Percentiles rank a stretch among this genome's conserved stretches.
Conservation (phyloP, 2,329 filamentous ascomycete genomes). For the Daldinia sp. region DNA sequence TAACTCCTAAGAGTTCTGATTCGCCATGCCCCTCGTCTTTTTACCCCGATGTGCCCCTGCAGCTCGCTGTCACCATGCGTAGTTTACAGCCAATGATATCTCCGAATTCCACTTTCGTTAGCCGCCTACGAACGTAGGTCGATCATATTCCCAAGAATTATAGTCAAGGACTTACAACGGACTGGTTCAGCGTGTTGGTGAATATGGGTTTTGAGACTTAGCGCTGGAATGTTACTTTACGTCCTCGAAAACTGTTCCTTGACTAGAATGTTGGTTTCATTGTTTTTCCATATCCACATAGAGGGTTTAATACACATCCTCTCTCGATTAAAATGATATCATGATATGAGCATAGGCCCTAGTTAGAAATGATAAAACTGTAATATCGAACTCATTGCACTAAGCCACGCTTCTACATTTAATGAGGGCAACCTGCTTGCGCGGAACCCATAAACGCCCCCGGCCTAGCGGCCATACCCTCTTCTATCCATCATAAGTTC, state of each 20-base stretch:
- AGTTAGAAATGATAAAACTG: neutral
- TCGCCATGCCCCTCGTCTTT: constrained; percentile 1
- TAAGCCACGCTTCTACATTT: neutral
- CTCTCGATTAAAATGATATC: neutral
- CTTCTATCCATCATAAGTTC: neutral
- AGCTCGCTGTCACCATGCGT: constrained; percentile 17
- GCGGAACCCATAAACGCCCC: neutral
- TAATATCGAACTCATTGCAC: neutral
- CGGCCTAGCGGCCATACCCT: constrained; percentile 4
- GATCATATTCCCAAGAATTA: constrained; percentile 8
- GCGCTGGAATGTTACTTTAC: neutral
- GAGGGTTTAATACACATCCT: neutral
- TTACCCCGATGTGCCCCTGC: constrained; percentile 14
- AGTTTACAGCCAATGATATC: constrained; percentile 18
- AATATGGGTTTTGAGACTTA: neutral
- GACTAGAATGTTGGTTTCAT: neutral
- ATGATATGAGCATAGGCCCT: too few species aligned
- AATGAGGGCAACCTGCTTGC: neutral
- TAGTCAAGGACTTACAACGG: neutral
- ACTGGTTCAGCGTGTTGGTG: neutral
- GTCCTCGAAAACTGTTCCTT: neutral
- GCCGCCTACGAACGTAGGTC: constrained; percentile 18
- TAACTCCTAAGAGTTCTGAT: neutral
- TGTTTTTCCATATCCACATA: neutral
- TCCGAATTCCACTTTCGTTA: constrained; percentile 7